Percentiles rank a stretch among this genome's conserved stretches.
phyloP scores from a whole-genome alignment of 805 yeast species.

The Candida jianshihensis region DNA sequence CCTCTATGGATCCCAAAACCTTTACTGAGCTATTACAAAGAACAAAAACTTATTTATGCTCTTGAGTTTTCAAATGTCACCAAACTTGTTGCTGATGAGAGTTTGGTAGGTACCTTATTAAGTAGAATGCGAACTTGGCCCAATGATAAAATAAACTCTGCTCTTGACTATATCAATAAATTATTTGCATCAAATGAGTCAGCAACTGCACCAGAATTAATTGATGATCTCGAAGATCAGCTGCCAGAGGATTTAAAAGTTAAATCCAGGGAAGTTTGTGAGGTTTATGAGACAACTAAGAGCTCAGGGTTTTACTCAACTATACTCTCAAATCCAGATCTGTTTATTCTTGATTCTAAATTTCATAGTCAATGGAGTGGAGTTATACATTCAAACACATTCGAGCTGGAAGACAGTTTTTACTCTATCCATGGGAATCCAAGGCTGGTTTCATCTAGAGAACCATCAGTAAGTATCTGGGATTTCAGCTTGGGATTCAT shows the following conservation, averaged over 20 bases:
- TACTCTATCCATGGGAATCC: slow-evolving; percentile 7
- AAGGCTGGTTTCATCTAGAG: slow-evolving; percentile 7
- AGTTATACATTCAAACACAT: neutral
- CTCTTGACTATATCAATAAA: neutral
- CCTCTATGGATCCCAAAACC: slow-evolving; percentile 65
- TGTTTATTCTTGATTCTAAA: slow-evolving; percentile 14
- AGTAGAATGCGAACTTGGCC: slow-evolving; percentile 5
- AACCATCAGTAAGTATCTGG: slow-evolving; percentile 6
- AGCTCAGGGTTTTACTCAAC: slow-evolving; percentile 9
- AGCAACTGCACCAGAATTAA: neutral
- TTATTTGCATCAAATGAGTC: neutral
- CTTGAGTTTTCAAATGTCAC: slow-evolving; percentile 4
- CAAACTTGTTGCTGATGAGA: slow-evolving; percentile 1
- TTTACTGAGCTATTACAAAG: slow-evolving; percentile 22
- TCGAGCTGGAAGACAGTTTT: slow-evolving; percentile 11
- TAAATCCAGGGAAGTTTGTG: slow-evolving; percentile 4
- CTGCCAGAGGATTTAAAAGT: too few species aligned
- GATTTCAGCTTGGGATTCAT: slow-evolving; percentile 13
- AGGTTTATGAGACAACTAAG: neutral
- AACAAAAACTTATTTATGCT: slow-evolving; percentile 6
- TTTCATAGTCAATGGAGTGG: slow-evolving; percentile 8
- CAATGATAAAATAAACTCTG: slow-evolving; percentile 1
- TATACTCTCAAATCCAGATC: slow-evolving; percentile 1
- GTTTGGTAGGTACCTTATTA: neutral
- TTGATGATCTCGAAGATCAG: neutral